These are phyloP conservation scores for Micractinium conductrix DNA, from an alignment of 139 green algal species.

Conservation along the genomic window DNA sequence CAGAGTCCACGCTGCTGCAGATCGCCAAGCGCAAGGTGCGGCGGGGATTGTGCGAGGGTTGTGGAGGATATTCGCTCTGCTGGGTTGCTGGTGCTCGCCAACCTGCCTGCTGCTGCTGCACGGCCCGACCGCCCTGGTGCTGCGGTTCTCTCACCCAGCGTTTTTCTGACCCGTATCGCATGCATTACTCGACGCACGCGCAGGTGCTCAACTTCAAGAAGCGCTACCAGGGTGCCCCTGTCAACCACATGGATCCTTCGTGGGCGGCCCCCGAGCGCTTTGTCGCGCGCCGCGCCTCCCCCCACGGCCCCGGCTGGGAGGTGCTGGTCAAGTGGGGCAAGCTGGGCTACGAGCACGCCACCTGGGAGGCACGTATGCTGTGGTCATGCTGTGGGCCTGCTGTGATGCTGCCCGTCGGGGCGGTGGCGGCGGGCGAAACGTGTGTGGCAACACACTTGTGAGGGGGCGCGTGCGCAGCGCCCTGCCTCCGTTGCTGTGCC, in stretches of 20 bases:
- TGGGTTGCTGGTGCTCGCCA: too few relatives aligned
- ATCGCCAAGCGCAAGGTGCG: constrained; percentile 74
- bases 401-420: too few relatives aligned
- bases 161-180: background rate
- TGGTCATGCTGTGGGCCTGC: too few relatives aligned
- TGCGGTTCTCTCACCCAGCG: background rate
- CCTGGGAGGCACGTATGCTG: constrained; percentile 87
- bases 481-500: too few relatives aligned
- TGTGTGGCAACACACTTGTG: too few relatives aligned
- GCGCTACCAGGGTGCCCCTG: constrained; percentile 57
- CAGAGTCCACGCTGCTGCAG: constrained; percentile 65
- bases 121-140: background rate
- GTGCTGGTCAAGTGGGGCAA: constrained; percentile 87
- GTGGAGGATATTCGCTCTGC: background rate
- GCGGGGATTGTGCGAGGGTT: too few relatives aligned
- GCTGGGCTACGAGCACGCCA: constrained; percentile 82
- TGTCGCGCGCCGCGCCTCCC: constrained; percentile 65
- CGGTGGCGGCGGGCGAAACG: too few relatives aligned
- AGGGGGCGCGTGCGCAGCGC: too few relatives aligned
- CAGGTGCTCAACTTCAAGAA: constrained; percentile 84
- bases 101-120: too few relatives aligned
- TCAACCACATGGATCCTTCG: constrained; percentile 47
- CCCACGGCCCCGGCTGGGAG: constrained; percentile 84
- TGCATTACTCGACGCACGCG: background rate
- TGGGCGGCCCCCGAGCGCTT: constrained; percentile 69